These are phyloP conservation scores for Venturia aucupariae DNA, from an alignment of 2,329 filamentous ascomycete genomes.

Conservation along the genomic window DNA sequence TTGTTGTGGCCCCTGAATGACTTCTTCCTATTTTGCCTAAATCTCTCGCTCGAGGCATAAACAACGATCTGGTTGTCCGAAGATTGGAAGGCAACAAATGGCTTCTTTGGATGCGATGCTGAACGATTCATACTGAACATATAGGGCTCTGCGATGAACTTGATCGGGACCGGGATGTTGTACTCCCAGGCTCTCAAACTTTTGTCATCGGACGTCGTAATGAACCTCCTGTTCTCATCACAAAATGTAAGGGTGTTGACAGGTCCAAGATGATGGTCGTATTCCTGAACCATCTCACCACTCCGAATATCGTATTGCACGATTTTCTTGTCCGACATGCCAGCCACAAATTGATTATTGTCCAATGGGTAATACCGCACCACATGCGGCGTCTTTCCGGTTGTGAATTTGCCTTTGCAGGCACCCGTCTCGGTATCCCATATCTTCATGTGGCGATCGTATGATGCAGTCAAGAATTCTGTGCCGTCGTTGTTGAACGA, in stretches of 20 bases:
- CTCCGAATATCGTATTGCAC: conserved; percentile 88
- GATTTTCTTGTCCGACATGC: conserved; percentile 99
- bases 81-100: conserved; percentile 89
- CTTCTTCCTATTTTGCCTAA: conserved; percentile 96
- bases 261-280: conserved; percentile 95
- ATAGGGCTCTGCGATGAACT: conserved; percentile 93
- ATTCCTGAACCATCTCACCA: conserved; percentile 83
- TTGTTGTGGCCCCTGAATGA: conserved; percentile 93
- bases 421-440: conserved; percentile 96
- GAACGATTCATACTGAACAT: conserved; percentile 95
- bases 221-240: conserved; percentile 88
- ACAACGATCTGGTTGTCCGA: conserved; percentile 96
- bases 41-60: conserved; percentile 89
- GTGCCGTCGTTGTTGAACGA: conserved; percentile 76
- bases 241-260: conserved; percentile 97
- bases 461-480: conserved; percentile 83
- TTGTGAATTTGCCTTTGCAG: conserved; percentile 81
- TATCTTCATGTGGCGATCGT: conserved; percentile 91
- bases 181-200: conserved; percentile 90
- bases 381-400: conserved; percentile 90
- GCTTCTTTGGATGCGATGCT: conserved; percentile 75
- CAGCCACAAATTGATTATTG: conserved; percentile 83
- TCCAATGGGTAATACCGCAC: conserved; percentile 86
- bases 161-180: conserved; percentile 94
- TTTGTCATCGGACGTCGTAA: conserved; percentile 97